phyloP scores from a whole-genome alignment of 73 alveolate genomes.

The Paramecium tetraurelia region DNA sequence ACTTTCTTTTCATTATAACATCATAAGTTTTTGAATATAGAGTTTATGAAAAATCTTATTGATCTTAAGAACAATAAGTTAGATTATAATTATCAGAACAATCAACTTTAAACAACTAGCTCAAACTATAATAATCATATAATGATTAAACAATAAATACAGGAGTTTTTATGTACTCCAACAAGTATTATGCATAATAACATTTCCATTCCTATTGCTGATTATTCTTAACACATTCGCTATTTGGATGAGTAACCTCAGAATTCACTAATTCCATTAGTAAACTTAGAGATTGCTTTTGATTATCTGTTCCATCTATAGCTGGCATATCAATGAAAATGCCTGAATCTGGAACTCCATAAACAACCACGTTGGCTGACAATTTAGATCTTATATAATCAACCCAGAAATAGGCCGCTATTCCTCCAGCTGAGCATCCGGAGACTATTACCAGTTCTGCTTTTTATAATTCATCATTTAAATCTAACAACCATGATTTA shows the following conservation, averaged over 20 bases:
- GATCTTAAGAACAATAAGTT: neutral
- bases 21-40: no score
- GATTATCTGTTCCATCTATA: neutral
- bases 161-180: neutral
- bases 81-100: neutral
- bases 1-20: neutral
- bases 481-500: neutral
- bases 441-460: neutral
- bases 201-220: neutral
- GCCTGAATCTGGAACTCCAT: conserved; percentile 25
- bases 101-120: neutral
- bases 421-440: conserved; percentile 45
- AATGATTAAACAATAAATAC: neutral
- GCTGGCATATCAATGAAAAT: neutral
- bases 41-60: neutral
- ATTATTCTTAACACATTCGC: neutral
- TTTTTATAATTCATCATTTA: neutral
- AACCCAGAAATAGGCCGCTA: neutral
- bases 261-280: neutral
- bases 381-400: neutral
- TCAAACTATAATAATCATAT: neutral
- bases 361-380: neutral
- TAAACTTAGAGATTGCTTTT: neutral
- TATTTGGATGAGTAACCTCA: neutral
- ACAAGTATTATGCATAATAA: neutral